Evolutionary conservation across 2,329 filamentous ascomycete species (phyloP).

Genomic region (Stagonosporopsis chrysanthemi): DNA sequence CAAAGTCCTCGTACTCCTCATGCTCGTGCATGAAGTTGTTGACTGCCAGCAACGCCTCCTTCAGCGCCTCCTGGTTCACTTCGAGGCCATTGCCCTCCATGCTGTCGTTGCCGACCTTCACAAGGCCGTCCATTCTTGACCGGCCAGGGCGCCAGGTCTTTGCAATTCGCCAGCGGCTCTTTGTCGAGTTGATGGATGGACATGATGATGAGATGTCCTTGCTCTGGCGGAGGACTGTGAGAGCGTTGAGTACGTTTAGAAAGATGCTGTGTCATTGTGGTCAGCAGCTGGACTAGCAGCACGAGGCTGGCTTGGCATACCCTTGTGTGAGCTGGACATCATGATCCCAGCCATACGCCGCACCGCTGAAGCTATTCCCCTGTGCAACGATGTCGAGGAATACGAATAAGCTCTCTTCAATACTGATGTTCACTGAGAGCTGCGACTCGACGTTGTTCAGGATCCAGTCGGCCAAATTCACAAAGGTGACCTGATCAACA

Average conservation of each 20-base stretch:
- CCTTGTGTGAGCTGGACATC: conserved; percentile 46
- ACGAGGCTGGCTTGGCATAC: conserved; percentile 31
- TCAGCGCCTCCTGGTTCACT: conserved; percentile 42
- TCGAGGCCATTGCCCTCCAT: conserved; percentile 44
- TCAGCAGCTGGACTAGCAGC: conserved; percentile 22
- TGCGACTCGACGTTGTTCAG: conserved; percentile 43
- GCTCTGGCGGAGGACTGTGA: conserved; percentile 43
- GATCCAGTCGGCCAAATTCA: conserved; percentile 50
- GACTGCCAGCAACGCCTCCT: conserved; percentile 43
- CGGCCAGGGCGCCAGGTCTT: conserved; percentile 40
- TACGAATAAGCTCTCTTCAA: conserved; percentile 49
- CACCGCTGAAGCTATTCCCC: conserved; percentile 44
- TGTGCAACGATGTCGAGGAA: conserved; percentile 50
- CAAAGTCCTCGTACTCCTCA: conserved; percentile 34
- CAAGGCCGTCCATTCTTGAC: conserved; percentile 39
- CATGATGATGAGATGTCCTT: conserved; percentile 43
- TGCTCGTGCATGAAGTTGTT: conserved; percentile 51
- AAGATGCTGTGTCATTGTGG: conserved; percentile 40
- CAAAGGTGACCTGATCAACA: conserved; percentile 49
- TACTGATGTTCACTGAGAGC: conserved; percentile 41
- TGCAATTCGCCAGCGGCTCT: conserved; percentile 45
- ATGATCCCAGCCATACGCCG: conserved; percentile 46
- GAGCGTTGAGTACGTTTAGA: conserved; percentile 44
- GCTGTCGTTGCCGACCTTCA: conserved; percentile 46
- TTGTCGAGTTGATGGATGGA: conserved; percentile 42